A percentile compares a stretch with the other conserved stretches of the same genome.
phyloP scores from a whole-genome alignment of 768 basidiomycete genomes.

The Holtermannia corniformis region DNA sequence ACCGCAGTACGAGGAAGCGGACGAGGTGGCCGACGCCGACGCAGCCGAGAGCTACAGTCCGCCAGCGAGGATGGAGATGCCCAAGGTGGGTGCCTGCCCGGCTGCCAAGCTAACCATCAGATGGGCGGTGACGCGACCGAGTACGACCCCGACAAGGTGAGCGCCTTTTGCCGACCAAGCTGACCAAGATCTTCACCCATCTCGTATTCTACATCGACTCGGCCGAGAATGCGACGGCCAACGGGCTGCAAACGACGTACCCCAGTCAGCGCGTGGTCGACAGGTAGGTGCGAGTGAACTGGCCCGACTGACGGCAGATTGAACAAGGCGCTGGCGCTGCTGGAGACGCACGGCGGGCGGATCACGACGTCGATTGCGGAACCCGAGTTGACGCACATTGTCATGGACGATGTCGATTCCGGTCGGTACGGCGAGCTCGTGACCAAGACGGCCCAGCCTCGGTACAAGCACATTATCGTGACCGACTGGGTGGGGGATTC shows the following conservation, averaged over 20 bases:
- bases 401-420: constrained; percentile 72
- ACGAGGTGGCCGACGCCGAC: constrained; percentile 7
- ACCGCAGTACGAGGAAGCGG: constrained; percentile 12
- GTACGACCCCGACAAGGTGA: constrained; percentile 58
- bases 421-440: constrained; percentile 63
- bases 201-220: constrained; percentile 88
- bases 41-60: neutral
- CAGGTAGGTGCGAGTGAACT: constrained; percentile 45
- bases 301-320: constrained; percentile 47
- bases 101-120: neutral
- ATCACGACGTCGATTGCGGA: constrained; percentile 57
- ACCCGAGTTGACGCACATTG: constrained; percentile 72
- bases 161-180: neutral
- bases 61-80: neutral
- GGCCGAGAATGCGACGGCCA: constrained; percentile 57
- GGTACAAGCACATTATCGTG: constrained; percentile 66
- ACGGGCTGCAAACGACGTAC: constrained; percentile 53
- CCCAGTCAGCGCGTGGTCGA: constrained; percentile 46
- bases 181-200: constrained; percentile 60
- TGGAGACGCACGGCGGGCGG: constrained; percentile 63
- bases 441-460: constrained; percentile 68
- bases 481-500: constrained; percentile 68
- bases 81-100: neutral
- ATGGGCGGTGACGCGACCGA: constrained; percentile 49
- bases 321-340: constrained; percentile 46